These are phyloP conservation scores for Tuber aestivum DNA, from an alignment of 495 filamentous ascomycete genomes.

Conservation along the genomic window DNA sequence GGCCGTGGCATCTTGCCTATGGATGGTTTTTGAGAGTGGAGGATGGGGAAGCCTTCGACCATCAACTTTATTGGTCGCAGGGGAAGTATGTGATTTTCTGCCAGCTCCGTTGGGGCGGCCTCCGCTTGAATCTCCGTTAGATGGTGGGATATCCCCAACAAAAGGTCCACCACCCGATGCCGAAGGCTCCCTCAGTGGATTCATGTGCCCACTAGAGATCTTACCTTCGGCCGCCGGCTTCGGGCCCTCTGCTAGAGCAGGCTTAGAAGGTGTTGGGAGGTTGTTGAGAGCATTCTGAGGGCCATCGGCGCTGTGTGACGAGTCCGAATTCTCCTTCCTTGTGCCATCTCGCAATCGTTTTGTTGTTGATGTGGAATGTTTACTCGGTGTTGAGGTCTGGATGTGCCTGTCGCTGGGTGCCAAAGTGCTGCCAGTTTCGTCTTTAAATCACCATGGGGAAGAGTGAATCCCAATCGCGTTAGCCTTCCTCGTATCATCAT, in stretches of 20 bases:
- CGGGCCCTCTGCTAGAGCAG: not conserved
- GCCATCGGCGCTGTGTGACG: not conserved
- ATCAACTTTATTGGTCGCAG: not conserved
- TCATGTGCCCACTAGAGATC: not conserved
- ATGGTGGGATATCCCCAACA: not conserved
- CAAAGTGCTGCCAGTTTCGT: not conserved
- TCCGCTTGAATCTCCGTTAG: not conserved
- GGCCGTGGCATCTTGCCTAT: not conserved
- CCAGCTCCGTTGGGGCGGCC: not conserved
- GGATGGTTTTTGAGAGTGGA: not conserved
- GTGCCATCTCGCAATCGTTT: conserved; percentile 3
- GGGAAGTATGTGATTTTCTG: not conserved
- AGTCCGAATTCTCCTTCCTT: not conserved
- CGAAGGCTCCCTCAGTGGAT: not conserved
- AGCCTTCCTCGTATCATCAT: not conserved
- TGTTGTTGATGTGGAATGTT: conserved; percentile 1
- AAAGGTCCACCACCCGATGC: not conserved
- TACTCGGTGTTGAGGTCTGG: not conserved
- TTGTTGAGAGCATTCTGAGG: not conserved
- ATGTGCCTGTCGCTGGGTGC: not conserved
- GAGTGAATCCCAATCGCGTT: not conserved
- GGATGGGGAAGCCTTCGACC: not conserved
- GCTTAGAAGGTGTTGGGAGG: not conserved
- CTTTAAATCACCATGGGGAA: not conserved
- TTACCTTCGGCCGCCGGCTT: not conserved